Base-by-base conservation (phyloP, 1,139 yeast genomes). In the Arxiozyma slooffiae region DNA sequence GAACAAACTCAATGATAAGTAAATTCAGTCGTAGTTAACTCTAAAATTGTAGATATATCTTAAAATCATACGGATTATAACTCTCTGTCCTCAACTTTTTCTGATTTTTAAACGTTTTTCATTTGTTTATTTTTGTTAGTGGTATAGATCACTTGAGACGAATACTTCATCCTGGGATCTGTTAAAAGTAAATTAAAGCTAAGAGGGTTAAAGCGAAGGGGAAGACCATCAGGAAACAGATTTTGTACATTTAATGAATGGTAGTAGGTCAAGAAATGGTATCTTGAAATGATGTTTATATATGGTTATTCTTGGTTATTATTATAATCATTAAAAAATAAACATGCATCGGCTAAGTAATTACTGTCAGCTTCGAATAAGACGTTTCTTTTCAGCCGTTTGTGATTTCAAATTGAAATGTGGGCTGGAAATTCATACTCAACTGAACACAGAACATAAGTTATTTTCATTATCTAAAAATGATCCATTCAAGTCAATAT, bases 361-460 rank as follows among this genome's bases (percentile, higher is more conserved):
- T 18, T 23, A 18, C 20, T 22, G 38, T 17, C 20, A 11, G 7
- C 20, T 26, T 4, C 21, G 16, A 17, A 17, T 9, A 34, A 24
- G 21, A 24, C 6, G 34, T 17, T n/a, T 38, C 14, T 26, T 20
- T 47, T 41, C 43, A 16, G 18, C 40, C 9, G 30, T 49, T 2
- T 57, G 60, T 1, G 59, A 52, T 7, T 64, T 56, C 45, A 65
- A 71, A 51, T 72, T 90, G 58, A 86, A 82, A 63, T 86, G 96
- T 64, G 98, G 98, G 0, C 70, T 92, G 41, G 98, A 92, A 66
- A 85, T 92, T 43, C 98, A 92, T 64, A 86, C 97, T 1, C 98
- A 92, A 66, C 71, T 92, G 50, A 76, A 79, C 56, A 87, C 97
- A 0, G 67, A 70, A 42, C 73, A 77, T 53, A 92, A 92, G 64